Percentiles rank a stretch among this genome's conserved stretches.
phyloP scores from a whole-genome alignment of 1,284 basidiomycete species.

The Vanrija pseudolonga region DNA sequence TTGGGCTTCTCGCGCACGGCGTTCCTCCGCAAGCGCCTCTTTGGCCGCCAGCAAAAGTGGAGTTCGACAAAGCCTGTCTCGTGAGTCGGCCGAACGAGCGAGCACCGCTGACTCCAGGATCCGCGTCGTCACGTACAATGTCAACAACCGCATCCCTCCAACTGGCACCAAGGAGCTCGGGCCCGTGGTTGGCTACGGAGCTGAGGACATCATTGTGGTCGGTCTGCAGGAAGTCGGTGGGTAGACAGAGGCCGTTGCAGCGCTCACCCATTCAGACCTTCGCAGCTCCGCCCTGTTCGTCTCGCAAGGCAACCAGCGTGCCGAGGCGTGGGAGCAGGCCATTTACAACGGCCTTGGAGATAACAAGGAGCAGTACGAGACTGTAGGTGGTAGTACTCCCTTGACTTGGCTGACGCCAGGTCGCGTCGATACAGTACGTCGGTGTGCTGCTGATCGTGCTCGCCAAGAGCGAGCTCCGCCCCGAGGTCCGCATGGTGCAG shows the following conservation, averaged over 20 bases:
- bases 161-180: slow-evolving; percentile 35
- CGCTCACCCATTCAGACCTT: slow-evolving; percentile 22
- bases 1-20: slow-evolving; percentile 27
- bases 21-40: slow-evolving; percentile 35
- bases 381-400: slow-evolving; percentile 13
- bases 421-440: slow-evolving; percentile 38
- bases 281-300: slow-evolving; percentile 36
- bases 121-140: slow-evolving; percentile 43
- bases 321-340: slow-evolving; percentile 55
- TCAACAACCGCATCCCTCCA: slow-evolving; percentile 43
- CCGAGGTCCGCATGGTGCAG: slow-evolving; percentile 24
- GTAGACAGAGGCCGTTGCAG: neutral
- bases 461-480: slow-evolving; percentile 48
- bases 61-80: slow-evolving; percentile 17
- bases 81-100: slow-evolving; percentile 3
- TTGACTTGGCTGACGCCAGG: slow-evolving; percentile 12
- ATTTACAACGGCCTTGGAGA: slow-evolving; percentile 54
- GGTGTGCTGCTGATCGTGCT: slow-evolving; percentile 55
- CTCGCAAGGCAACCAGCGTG: slow-evolving; percentile 47
- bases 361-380: slow-evolving; percentile 38
- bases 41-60: slow-evolving; percentile 29
- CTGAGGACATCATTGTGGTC: slow-evolving; percentile 42
- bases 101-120: slow-evolving; percentile 16
- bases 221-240: slow-evolving; percentile 44
- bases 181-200: slow-evolving; percentile 30